phyloP scores from a whole-genome alignment of 208 protist genomes.

The Naegleria gruberi region DNA sequence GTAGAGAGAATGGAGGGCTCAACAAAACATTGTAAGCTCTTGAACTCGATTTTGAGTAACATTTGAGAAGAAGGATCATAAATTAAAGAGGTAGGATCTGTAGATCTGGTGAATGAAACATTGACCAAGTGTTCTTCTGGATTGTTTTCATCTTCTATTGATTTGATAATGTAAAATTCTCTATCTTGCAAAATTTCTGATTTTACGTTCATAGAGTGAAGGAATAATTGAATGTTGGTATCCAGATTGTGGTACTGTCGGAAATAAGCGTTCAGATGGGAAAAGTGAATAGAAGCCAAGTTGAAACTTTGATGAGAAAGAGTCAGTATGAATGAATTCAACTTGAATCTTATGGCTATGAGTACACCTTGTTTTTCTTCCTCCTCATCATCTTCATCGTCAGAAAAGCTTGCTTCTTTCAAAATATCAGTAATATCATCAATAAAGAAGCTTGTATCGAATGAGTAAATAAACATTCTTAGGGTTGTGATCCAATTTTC shows the following conservation, averaged over 20 bases:
- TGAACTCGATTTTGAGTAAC: background rate
- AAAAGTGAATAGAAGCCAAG: background rate
- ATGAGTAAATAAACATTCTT: background rate
- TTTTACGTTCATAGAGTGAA: background rate
- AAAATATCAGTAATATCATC: background rate
- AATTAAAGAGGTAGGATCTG: background rate
- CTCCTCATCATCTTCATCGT: constrained; percentile 7
- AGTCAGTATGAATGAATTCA: background rate
- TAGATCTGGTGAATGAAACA: background rate
- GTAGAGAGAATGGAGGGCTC: background rate
- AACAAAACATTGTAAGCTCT: background rate
- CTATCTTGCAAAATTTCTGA: background rate
- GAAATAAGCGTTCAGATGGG: background rate
- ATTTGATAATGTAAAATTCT: background rate
- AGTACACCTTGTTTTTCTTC: background rate
- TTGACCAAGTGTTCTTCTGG: background rate
- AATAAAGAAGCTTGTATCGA: background rate
- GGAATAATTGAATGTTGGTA: background rate
- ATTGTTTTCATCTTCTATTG: background rate
- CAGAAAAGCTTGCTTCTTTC: background rate
- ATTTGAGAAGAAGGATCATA: background rate
- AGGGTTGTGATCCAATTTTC: background rate
- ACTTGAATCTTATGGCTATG: background rate
- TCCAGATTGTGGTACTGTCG: background rate
- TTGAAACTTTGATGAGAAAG: background rate